Conservation (phyloP, 1,284 basidiomycete genomes). For the Cutaneotrichosporon sp. region DNA sequence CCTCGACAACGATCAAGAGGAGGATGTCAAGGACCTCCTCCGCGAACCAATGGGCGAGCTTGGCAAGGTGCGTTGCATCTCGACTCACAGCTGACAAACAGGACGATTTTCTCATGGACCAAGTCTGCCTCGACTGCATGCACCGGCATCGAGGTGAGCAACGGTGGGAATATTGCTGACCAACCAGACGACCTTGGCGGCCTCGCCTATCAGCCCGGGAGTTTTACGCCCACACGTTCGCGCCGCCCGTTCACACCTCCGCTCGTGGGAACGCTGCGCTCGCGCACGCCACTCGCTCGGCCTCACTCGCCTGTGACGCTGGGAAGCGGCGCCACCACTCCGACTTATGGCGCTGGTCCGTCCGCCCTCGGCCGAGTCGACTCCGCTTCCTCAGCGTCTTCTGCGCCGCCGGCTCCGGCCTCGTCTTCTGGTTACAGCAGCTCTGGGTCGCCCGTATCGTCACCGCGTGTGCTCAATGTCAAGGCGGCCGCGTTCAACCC, state of each 20-base stretch:
- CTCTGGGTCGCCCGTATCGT: constrained; percentile 59
- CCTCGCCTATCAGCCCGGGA: constrained; percentile 44
- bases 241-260: constrained; percentile 52
- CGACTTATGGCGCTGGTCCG: constrained; percentile 59
- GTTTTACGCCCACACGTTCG: constrained; percentile 42
- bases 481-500: constrained; percentile 68
- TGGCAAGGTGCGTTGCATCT: constrained; percentile 59
- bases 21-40: constrained; percentile 72
- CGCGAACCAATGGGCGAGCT: constrained; percentile 69
- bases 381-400: constrained; percentile 8
- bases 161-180: constrained; percentile 7
- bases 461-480: constrained; percentile 61
- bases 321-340: constrained; percentile 30
- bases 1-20: constrained; percentile 77
- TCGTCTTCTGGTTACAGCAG: constrained; percentile 59
- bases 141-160: constrained; percentile 58
- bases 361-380: constrained; percentile 23
- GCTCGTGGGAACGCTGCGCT: constrained; percentile 49
- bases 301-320: constrained; percentile 40
- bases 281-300: constrained; percentile 45
- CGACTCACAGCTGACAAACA: constrained; percentile 22
- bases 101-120: constrained; percentile 52
- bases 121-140: constrained; percentile 53
- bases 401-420: constrained; percentile 57
- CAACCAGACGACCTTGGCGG: constrained; percentile 47